Evolutionary conservation across 177 flowering plant species (phyloP), one percentile per base, ranked within the genome.

Genomic region (Vitis hybrid): DNA sequence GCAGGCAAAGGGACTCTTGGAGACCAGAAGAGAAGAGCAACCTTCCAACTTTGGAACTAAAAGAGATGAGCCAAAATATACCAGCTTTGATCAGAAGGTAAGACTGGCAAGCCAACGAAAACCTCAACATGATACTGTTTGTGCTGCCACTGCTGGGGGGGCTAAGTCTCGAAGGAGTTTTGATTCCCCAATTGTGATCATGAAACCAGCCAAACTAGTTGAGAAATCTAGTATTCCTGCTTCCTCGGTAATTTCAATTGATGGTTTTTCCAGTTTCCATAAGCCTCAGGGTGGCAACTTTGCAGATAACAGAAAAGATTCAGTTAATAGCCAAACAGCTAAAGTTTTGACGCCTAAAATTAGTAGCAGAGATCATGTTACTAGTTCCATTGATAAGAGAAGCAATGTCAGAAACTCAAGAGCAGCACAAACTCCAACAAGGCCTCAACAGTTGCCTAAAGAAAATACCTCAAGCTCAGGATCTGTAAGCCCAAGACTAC

Each of bases 401-500:
- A 24, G 70, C 46, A 73, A 78, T 54, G 66, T 48, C 48, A 80
- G 70, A 73, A 80, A 32, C 51, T 14, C 18, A 40, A 78, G 72
- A 64, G 66, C 72, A 2, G 11, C 70, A 51, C 82, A 82, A 52
- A 62, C 79, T 60, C 70, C 78, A 24, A 50, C 77, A 62, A 89
- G 72, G 77, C 69, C 88, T 70, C 84, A 73, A 62, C 87, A 67
- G 62, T n/a, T 72, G 40, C 65, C 83, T 14, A 90, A 78, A 74
- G 93, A 87, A 51, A 85, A 67, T 77, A 50, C 69, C 14, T 54
- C 69, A 24, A 82, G 63, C 69, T 71, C 89, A 14, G 93, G 87
- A 63, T 85, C 92, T 56, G 71, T 81, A 32, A 91, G 95, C 82
- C 95, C 94, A 19, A 88, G 93, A 79, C 51, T 90, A 79, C 92